These are phyloP conservation scores for Dillenia turbinata DNA, from an alignment of 164 flowering plant genomes.

Conservation along the genomic window DNA sequence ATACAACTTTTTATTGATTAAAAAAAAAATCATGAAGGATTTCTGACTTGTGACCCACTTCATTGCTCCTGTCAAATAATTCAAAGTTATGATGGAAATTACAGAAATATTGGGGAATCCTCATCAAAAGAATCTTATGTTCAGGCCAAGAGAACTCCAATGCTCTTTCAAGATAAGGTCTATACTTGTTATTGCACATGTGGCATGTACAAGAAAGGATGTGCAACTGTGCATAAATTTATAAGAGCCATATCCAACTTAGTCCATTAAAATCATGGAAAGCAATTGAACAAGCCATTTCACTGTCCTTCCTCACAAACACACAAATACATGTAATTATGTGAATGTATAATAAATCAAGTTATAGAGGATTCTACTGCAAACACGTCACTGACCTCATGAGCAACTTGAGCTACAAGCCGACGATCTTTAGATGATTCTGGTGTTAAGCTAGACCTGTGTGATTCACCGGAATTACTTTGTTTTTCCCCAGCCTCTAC, in stretches of 20 bases:
- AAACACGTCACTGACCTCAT: slow-evolving; percentile 62
- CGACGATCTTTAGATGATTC: slow-evolving; percentile 65
- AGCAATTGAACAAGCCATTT: background rate
- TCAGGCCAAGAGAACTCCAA: no score
- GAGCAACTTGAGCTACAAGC: slow-evolving; percentile 77
- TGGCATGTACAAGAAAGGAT: no score
- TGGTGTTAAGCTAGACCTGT: slow-evolving; percentile 27
- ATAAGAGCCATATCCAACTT: background rate
- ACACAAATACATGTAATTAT: background rate
- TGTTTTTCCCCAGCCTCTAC: slow-evolving; percentile 24
- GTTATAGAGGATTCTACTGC: background rate
- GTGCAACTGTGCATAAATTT: background rate
- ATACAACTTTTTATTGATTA: no score
- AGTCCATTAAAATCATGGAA: background rate
- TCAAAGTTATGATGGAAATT: no score
- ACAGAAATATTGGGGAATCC: no score
- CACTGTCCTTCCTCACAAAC: background rate
- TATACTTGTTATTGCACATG: no score
- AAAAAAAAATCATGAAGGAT: no score
- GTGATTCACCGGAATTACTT: slow-evolving; percentile 23
- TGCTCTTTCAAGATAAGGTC: no score
- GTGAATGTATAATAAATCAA: background rate
- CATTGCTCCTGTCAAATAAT: no score
- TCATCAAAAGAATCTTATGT: no score
- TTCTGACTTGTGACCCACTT: no score